Evolutionary conservation across 1,284 basidiomycete genomes (phyloP).

Genomic region (Porphyrellus sp.): DNA sequence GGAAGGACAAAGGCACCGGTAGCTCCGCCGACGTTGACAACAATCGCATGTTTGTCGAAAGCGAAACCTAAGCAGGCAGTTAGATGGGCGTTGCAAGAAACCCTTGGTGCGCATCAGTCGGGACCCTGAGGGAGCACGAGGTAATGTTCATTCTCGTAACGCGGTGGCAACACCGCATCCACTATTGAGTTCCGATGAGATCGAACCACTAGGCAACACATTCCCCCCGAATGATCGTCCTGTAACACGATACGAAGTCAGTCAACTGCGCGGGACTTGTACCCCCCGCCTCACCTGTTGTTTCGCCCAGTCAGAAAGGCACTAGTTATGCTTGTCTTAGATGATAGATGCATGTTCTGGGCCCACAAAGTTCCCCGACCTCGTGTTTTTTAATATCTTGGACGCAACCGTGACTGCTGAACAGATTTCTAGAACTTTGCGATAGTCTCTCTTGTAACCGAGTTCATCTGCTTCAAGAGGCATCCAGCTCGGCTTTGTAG

Average conservation of each 20-base stretch:
- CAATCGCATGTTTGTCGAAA: conserved; percentile 26
- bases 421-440: conserved; percentile 24
- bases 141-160: conserved; percentile 28
- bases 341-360: conserved; percentile 24
- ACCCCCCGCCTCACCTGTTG: conserved; percentile 17
- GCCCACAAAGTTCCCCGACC: not conserved
- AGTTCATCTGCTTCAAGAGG: conserved; percentile 31
- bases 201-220: not conserved
- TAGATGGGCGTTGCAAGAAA: not conserved
- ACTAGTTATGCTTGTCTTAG: conserved; percentile 21
- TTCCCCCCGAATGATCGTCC: no score
- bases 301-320: conserved; percentile 33
- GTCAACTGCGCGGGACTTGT: not conserved
- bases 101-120: conserved; percentile 18
- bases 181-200: not conserved
- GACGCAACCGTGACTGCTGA: conserved; percentile 25
- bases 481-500: conserved; percentile 25
- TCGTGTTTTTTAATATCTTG: conserved; percentile 29
- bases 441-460: conserved; percentile 26
- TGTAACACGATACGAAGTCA: not conserved
- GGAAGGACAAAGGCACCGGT: conserved; percentile 32
- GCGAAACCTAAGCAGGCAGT: conserved; percentile 24
- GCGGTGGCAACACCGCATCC: conserved; percentile 20
- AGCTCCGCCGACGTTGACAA: conserved; percentile 37
- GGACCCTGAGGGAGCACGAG: conserved; percentile 28